Evolutionary conservation across 2,329 filamentous ascomycete genomes (phyloP), one percentile per base, ranked within the genome.

Genomic region (Colletotrichum gloeosporioides): DNA sequence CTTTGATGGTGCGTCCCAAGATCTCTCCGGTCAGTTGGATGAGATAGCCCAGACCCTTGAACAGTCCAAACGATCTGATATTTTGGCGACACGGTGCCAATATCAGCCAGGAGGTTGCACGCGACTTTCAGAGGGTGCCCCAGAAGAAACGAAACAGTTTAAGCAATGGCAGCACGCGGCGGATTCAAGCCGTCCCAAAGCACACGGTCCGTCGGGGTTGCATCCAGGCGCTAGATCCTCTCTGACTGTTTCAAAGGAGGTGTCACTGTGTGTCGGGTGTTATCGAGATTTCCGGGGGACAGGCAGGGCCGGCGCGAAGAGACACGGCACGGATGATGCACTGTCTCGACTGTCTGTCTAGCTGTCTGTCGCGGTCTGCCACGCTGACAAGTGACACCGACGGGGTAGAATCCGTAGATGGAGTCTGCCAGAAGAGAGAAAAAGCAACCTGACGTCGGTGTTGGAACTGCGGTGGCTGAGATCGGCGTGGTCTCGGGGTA

Each of bases 121-220:
- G 70, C 74, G 70, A 69, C 49, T 39, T 69, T 32, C 8, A 55
- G 59, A 69, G 65, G 65, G 59, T 64, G 44, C 44, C 70, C 74
- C 59, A 18, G 74, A 55, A 59, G 74, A 76, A 76, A 76, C 70
- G 74, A 76, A 76, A 76, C 74, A 69, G n/a, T 74, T 53, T 55
- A 69, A 74, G 70, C 74, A 76, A 76, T 59, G 69, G 63, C 63
- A 76, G 29, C 34, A 67, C 68, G 62, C 61, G 62, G 31, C 63
- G 57, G 18, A 57, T 59, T 29, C 55, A 44, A 68, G 63, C 63
- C 63, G 49, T 64, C 69, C 49, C 44, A 49, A 67, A 63, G 55
- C 73, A 68, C 73, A 73, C 63, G 69, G 69, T 59, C 73, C 64
- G 63, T 64, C 64, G 70, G 59, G 34, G 63, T 53, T 36, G 64